Base-by-base conservation (phyloP, 208 protist genomes). In the Crithidia bombi region DNA sequence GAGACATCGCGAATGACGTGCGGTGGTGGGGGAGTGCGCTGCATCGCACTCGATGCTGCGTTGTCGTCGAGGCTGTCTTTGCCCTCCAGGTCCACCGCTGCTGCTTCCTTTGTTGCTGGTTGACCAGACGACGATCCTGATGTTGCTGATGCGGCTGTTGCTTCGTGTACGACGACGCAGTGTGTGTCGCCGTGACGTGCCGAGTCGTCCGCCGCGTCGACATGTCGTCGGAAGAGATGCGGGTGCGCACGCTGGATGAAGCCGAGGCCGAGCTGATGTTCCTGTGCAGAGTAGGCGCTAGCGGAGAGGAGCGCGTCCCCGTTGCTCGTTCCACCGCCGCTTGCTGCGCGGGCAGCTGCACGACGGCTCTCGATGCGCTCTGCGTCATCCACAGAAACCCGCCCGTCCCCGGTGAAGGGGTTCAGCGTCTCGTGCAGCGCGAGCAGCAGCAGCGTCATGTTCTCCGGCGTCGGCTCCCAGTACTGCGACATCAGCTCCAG, bases 401-500 rank as follows among this genome's bases (percentile, higher is more conserved):
- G 70, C 21, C 80, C 85, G 62, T 83, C 86, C 4, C 64, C 63
- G 23, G 57, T 74, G 39, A 92, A 92, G 5, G 85, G 85, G 75
- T 93, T 85, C 10, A 95, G 70, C 23, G 90, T 93, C 23, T 81
- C 78, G 54, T 88, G 70, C 19, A 95, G 74, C 11, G 87, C 73
- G 71, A 75, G 72, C 6, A 95, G 43, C 30, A 95, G 78, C 3
- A 95, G 50, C 0, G 39, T 43, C 30, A 93, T 39, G 49, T 82
- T 84, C 33, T 87, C 75, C 9, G 68, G 55, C 17, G 79, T 85
- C 44, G 82, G 76, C 35, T 77, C 75, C 87, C 90, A 95, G 35
- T 75, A 47, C 69, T 92, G 89, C 21, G 90, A 86, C 85, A 95
- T 90, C n/a, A 95, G 75, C 68, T 95, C 87, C 4, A 95, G 75